Conservation (phyloP, 768 basidiomycete genomes). For the Candolleomyces eurysporus region DNA sequence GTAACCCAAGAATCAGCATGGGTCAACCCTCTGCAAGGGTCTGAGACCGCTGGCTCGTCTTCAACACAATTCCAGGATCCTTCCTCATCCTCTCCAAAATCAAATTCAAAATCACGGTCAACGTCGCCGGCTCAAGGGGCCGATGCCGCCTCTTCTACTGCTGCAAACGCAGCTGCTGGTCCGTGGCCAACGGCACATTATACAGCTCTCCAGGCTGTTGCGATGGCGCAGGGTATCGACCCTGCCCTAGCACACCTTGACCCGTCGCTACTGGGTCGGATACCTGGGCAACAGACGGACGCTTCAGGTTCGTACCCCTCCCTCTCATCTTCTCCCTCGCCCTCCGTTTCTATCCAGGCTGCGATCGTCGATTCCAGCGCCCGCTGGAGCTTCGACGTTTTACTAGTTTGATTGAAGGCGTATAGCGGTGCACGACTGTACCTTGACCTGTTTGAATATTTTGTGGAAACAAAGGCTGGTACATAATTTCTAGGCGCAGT, state of each 20-base stretch:
- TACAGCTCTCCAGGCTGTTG: conserved; percentile 63
- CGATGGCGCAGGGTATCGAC: conserved; percentile 78
- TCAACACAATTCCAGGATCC: conserved; percentile 2
- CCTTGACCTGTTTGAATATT: no score
- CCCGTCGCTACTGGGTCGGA: conserved; percentile 53
- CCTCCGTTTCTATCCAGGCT: no score
- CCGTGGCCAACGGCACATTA: conserved; percentile 24
- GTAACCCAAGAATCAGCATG: conserved; percentile 79
- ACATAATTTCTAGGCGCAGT: no score
- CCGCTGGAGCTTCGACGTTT: no score
- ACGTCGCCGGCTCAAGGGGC: background rate
- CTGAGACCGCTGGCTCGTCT: conserved; percentile 16
- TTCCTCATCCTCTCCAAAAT: conserved; percentile 12
- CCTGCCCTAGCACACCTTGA: conserved; percentile 79
- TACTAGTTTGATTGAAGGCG: no score
- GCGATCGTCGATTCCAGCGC: no score
- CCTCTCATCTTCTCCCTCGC: background rate
- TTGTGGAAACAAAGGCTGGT: no score
- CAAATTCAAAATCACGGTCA: conserved; percentile 14
- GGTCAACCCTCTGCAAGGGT: conserved; percentile 64
- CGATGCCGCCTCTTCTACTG: conserved; percentile 9
- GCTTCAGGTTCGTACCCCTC: conserved; percentile 16
- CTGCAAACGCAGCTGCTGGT: conserved; percentile 6
- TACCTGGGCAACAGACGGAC: conserved; percentile 20
- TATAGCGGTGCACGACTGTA: no score